These are phyloP conservation scores for Atalantia buxifolia DNA, from an alignment of 345 rosid genomes.

Conservation along the genomic window DNA sequence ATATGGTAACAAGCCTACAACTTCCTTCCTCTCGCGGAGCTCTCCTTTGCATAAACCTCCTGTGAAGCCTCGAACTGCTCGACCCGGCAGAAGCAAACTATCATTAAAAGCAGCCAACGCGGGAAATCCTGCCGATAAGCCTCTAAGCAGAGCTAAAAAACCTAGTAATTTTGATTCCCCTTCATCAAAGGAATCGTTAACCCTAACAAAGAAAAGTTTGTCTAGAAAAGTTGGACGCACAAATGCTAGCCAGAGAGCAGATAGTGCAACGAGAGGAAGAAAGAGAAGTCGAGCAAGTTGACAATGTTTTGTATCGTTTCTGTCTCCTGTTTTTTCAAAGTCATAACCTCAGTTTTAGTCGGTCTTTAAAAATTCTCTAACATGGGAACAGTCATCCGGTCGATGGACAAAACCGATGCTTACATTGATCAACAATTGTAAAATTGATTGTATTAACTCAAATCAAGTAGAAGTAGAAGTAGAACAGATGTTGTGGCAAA, in stretches of 20 bases:
- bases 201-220: constrained; percentile 22
- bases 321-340: neutral
- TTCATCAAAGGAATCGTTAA: constrained; percentile 37
- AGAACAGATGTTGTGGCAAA: too few species aligned
- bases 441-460: neutral
- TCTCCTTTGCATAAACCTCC: constrained; percentile 31
- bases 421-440: neutral
- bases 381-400: constrained; percentile 12
- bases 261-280: constrained; percentile 36
- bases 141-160: constrained; percentile 31
- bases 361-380: neutral
- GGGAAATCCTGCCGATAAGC: constrained; percentile 17
- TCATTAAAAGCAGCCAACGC: constrained; percentile 21
- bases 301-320: constrained; percentile 19
- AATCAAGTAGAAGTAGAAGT: neutral
- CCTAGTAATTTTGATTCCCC: constrained; percentile 28
- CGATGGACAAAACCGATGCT: neutral
- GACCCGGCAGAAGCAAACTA: constrained; percentile 23
- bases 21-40: constrained; percentile 19
- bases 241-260: constrained; percentile 15
- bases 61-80: constrained; percentile 37
- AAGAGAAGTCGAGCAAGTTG: constrained; percentile 49
- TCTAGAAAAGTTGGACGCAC: constrained; percentile 30
- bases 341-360: neutral
- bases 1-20: constrained; percentile 21